Evolutionary conservation across 129 eudicot species (phyloP), one percentile per base, ranked within the genome.

Genomic region (Mikania micrantha): DNA sequence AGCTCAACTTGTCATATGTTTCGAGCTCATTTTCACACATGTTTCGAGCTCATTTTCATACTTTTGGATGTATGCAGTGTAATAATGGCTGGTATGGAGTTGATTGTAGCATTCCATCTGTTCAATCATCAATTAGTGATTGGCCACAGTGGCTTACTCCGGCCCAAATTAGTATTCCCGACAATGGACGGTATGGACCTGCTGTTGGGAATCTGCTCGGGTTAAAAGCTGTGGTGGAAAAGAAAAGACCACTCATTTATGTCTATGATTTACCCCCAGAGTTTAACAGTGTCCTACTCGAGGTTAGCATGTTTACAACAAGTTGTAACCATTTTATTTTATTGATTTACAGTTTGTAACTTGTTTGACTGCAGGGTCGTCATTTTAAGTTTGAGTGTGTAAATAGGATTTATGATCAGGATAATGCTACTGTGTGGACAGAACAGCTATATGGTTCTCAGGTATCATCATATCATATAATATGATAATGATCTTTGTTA

Each of bases 141-240:
- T 93, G 95, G 96, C 98, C 98, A 53, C 76, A 49, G 36, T 93
- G 98, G 98, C 95, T 93, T 54, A 89, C 90, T 38, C 98, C 96
- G 20, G 83, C 95, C 20, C 87, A 84, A 29, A 69, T 93, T 61
- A 74, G 67, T 64, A 70, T 93, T 72, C 95, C 95, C 16, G 85
- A 69, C 29, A 76, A 65, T 40, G 69, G 72, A 72, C 44, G 64
- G n/a, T n/a, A 65, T 40, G 69, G 72, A 72, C 44, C 64, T 49
- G 60, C 24, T 21, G 11, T 67, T 0, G 79, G 79, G 20, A 80
- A 72, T 82, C 70, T 77, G 56, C 22, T 22, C 20, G 66, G 66
- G 74, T 75, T 86, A 69, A 77, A 71, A 77, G 96, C 96, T 32
- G 74, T 47, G 63, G 96, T 93, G 70, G 88, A 80, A 64, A 93